Evolutionary conservation across 768 basidiomycete species (phyloP), one percentile per base, ranked within the genome.

Genomic region (Boletus eberwhitei): DNA sequence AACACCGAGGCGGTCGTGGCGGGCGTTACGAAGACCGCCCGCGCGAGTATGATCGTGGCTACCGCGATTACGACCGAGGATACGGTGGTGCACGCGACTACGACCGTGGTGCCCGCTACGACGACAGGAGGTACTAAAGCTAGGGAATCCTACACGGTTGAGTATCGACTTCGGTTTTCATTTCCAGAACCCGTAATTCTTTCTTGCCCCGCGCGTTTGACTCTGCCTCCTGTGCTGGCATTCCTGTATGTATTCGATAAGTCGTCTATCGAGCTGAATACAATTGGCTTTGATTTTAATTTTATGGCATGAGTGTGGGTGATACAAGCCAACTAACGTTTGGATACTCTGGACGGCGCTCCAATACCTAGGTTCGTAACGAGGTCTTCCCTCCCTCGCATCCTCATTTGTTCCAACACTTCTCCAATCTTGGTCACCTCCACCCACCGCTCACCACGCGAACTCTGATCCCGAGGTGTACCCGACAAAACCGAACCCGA

Each of bases 351-450:
- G 26, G 56, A 54, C 5, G 55, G 40, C 51, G 74, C 79, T 12
- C 87, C 86, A 26, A 89, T 82, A 0, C 88, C 87, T 74, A 87
- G 80, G 58, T 85, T 81, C 11, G 82, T 73, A 13, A 88, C 74
- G 59, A 77, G 79, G 17, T 71, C 68, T 55, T 85, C 81, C 49
- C 81, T 71, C 3, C 83, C 85, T 22, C 84, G 65, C 48, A 67
- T 70, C 52, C 74, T 75, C 85, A 90, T 85, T 68, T 82, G 83
- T 47, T 85, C 83, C 3, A 89, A 76, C 0, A 84, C 85, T 60
- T 88, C 83, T 1, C 83, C 83, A 1, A 88, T 77, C 64, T 87
- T 88, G 61, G 85, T 79, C 54, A 88, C 75, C 63, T 90, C 88
- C 0, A 61, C 67, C 88, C 88, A 89, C 26, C 29, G 32, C 2